These are phyloP conservation scores for Penicillium sclerotiorum DNA, from an alignment of 2,329 filamentous ascomycete genomes.

Conservation along the genomic window DNA sequence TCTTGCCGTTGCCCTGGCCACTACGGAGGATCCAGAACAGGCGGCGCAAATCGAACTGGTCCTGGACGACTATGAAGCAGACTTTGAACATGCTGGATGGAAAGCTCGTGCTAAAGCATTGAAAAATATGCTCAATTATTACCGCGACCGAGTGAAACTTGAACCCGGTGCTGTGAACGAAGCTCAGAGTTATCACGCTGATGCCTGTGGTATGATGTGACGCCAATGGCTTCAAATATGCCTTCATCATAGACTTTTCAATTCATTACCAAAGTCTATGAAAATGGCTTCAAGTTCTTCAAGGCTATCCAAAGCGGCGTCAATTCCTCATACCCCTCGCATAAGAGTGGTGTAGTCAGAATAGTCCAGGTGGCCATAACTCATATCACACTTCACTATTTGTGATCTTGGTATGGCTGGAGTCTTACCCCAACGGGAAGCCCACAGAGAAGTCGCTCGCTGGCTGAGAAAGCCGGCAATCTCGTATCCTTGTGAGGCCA, in stretches of 20 bases:
- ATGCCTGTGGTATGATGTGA: background rate
- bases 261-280: no score
- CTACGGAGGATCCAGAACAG: constrained; percentile 15
- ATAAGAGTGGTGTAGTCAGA: no score
- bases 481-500: background rate
- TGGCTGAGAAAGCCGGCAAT: background rate
- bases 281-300: no score
- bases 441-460: background rate
- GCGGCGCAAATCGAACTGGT: constrained; percentile 14
- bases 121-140: constrained; percentile 6
- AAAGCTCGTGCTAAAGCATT: constrained; percentile 13
- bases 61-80: constrained; percentile 22
- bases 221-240: background rate
- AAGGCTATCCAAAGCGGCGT: no score
- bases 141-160: constrained; percentile 6
- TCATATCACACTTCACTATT: no score
- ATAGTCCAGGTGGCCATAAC: no score
- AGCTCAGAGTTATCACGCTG: background rate
- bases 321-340: no score
- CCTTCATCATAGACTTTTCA: background rate
- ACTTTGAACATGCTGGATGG: constrained; percentile 23
- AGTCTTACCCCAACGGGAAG: background rate
- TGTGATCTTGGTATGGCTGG: no score
- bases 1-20: constrained; percentile 22
- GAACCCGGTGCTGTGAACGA: background rate